phyloP scores from a whole-genome alignment of 345 rosid genomes.

The Eucalyptus cloeziana region DNA sequence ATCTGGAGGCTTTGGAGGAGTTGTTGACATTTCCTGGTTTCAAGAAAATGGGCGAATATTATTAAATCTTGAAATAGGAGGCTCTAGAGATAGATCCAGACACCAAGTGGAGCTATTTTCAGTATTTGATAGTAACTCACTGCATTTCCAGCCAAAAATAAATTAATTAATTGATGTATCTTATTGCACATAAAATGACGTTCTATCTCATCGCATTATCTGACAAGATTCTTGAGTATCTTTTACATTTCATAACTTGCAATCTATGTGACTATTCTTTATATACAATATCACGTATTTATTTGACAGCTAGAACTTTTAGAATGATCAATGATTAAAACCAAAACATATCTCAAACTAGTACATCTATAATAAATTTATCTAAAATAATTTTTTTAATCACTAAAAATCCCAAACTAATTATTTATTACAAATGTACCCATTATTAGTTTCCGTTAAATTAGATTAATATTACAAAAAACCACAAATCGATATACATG shows the following conservation, averaged over 20 bases:
- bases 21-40: not conserved
- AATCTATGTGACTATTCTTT: rapidly evolving
- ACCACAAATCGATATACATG: rapidly evolving
- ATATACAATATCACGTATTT: not conserved
- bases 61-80: not conserved
- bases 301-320: not conserved
- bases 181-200: not conserved
- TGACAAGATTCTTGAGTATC: not conserved
- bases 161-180: not conserved
- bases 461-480: too few relatives aligned
- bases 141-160: not conserved
- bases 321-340: not conserved
- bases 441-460: too few relatives aligned
- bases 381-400: too few relatives aligned
- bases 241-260: not conserved
- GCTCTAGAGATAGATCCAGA: not conserved
- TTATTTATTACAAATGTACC: too few relatives aligned
- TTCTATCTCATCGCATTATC: not conserved
- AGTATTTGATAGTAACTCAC: too few relatives aligned
- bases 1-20: not conserved
- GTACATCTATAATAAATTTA: too few relatives aligned
- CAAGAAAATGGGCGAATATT: not conserved
- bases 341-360: too few relatives aligned
- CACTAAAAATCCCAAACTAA: too few relatives aligned
- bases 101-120: not conserved